Base-by-base conservation (phyloP, 306 rosid species). In the Quillaja saponaria region DNA sequence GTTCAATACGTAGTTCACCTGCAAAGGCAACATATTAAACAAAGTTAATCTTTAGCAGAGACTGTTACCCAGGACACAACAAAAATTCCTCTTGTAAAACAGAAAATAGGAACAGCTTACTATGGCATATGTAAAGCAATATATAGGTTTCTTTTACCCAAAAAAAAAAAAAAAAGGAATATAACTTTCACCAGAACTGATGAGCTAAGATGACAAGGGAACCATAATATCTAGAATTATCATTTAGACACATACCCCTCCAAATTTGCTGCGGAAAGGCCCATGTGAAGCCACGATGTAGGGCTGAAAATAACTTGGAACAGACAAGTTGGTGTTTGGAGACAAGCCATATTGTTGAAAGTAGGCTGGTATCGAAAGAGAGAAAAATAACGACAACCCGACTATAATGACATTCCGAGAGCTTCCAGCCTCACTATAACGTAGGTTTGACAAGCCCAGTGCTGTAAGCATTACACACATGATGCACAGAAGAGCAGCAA, bases 401-500 rank as follows among this genome's bases (percentile, higher is more conserved):
- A 92, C 97, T 16, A 92, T 89, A 78, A 92, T 92, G 71, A 92
- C 82, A 71, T 92, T 92, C 25, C 99, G 95, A 54, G 99, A 92
- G 81, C 99, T 92, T 66, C 99, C 97, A 8, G 99, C 99, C 85
- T 92, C 97, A 67, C 97, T 92, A 33, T 92, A 92, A 13, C 99
- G 99, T 65, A 92, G 89, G 78, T 92, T 92, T 41, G 99, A 92
- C 79, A 92, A 78, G 68, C 99, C 97, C 56, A 90, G 80, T 45
- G 97, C 99, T 11, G 95, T 70, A 73, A 89, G 95, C 96, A 92
- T 89, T 50, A 94, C 99, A 95, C 99, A 92, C 97, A 92, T 89
- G 66, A 79, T 86, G 80, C 99, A 92, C 54, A 92, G 94, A 34
- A 92, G 95, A 57, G 96, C 99, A 51, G 99, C 99, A 76, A 92